These are phyloP conservation scores for Cyclostephanos tholiformis DNA, from an alignment of 108 stramenopile species.

Conservation along the genomic window DNA sequence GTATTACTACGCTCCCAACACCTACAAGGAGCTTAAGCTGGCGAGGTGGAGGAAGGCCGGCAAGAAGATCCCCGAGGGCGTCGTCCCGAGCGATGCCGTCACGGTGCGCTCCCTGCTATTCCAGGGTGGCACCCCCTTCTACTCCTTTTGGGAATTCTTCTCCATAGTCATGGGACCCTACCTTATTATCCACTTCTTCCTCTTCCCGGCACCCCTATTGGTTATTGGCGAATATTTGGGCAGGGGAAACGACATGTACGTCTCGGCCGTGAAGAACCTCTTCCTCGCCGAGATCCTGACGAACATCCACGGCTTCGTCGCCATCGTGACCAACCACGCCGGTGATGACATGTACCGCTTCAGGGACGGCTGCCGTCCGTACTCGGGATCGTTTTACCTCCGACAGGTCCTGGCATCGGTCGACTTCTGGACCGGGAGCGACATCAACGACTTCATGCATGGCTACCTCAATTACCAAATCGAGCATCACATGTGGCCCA, in stretches of 20 bases:
- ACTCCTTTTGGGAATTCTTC: constrained; percentile 67
- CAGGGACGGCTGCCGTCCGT: constrained; percentile 81
- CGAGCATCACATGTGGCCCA: constrained; percentile 93
- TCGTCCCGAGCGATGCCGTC: constrained; percentile 69
- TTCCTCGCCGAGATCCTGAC: constrained; percentile 83
- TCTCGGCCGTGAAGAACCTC: constrained; percentile 77
- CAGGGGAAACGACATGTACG: constrained; percentile 51
- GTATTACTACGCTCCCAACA: constrained; percentile 92
- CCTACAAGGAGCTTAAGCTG: constrained; percentile 88
- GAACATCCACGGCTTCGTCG: constrained; percentile 84
- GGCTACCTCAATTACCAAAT: constrained; percentile 93
- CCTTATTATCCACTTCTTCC: constrained; percentile 78
- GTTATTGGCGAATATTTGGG: constrained; percentile 57
- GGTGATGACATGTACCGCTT: constrained; percentile 92
- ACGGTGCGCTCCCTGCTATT: constrained; percentile 60
- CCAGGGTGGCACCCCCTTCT: constrained; percentile 55
- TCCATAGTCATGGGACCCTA: constrained; percentile 67
- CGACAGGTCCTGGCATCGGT: constrained; percentile 87
- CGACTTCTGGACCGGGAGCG: constrained; percentile 79
- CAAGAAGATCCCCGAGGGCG: constrained; percentile 60
- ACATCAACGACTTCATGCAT: constrained; percentile 82
- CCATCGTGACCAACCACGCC: constrained; percentile 90
- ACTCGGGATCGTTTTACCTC: constrained; percentile 84
- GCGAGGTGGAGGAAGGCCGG: constrained; percentile 61
- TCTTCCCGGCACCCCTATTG: constrained; percentile 65